A percentile compares a stretch with the other conserved stretches of the same genome.
phyloP scores from a whole-genome alignment of 129 eudicot genomes.

The Centella asiatica region DNA sequence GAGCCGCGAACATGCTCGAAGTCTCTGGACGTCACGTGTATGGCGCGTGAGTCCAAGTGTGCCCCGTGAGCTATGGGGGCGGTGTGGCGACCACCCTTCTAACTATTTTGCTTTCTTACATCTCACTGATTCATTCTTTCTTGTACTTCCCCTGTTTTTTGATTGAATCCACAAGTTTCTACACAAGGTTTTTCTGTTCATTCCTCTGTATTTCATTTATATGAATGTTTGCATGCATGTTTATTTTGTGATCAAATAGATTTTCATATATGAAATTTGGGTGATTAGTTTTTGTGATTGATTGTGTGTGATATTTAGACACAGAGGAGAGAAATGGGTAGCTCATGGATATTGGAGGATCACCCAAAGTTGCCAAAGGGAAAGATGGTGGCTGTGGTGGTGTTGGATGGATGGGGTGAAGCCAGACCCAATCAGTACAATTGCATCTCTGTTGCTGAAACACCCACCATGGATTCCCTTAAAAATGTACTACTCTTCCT shows the following conservation, averaged over 20 bases:
- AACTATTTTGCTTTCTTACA: not conserved
- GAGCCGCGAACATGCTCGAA: constrained; percentile 6
- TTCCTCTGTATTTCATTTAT: too few species aligned
- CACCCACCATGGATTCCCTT: constrained; percentile 59
- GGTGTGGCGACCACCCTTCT: not conserved
- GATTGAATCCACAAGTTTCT: not conserved
- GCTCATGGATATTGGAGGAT: constrained; percentile 46
- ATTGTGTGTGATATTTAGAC: not conserved
- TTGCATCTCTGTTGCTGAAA: constrained; percentile 46
- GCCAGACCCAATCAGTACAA: constrained; percentile 43
- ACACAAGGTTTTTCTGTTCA: not conserved
- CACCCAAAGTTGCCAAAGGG: constrained; percentile 54
- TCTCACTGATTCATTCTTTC: not conserved
- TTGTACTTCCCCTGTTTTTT: not conserved
- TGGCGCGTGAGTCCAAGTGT: not conserved
- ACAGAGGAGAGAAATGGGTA: not conserved
- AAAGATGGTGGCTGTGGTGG: constrained; percentile 41
- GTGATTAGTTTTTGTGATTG: not conserved
- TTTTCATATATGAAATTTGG: not conserved
- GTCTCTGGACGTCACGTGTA: too few species aligned
- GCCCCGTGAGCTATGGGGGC: not conserved
- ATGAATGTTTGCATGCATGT: too few species aligned
- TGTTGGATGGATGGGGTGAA: constrained; percentile 70
- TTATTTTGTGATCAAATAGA: not conserved
- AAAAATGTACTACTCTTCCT: constrained; percentile 27